These are phyloP conservation scores for Sarocladium kiliense DNA, from an alignment of 2,329 filamentous ascomycete genomes.

Conservation along the genomic window DNA sequence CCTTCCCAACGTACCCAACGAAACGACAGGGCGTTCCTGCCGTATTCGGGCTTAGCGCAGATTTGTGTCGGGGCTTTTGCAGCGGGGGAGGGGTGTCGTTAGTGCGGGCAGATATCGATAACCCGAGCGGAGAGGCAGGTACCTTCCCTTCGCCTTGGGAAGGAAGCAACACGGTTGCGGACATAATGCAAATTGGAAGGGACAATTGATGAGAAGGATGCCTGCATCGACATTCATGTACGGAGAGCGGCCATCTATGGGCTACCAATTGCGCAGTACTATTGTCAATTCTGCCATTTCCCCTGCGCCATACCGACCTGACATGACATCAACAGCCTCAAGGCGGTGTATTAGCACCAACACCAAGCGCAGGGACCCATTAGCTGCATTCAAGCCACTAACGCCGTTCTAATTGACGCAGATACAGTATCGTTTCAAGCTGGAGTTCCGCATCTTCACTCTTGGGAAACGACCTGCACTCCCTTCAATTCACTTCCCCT, in stretches of 20 bases:
- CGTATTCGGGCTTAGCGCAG: constrained; percentile 3
- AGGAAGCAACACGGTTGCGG: too few species aligned
- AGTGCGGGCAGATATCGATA: constrained; percentile 9
- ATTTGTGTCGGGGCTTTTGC: not conserved
- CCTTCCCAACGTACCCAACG: not conserved
- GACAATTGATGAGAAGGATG: too few species aligned
- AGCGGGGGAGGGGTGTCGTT: constrained; percentile 1
- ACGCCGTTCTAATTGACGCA: not conserved
- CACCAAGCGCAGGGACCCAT: not conserved
- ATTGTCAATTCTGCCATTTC: not conserved
- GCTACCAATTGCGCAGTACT: too few species aligned
- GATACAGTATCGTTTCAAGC: not conserved
- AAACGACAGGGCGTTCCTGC: constrained; percentile 4
- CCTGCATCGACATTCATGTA: too few species aligned
- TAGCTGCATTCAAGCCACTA: not conserved
- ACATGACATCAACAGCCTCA: constrained; percentile 2
- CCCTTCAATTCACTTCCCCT: not conserved
- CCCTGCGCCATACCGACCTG: too few species aligned
- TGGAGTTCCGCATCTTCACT: not conserved
- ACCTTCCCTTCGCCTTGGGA: too few species aligned
- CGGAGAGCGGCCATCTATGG: too few species aligned
- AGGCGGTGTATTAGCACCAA: constrained; percentile 5
- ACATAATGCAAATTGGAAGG: too few species aligned
- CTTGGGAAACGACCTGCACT: not conserved
- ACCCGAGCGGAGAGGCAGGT: not conserved